Evolutionary conservation across 345 rosid species (phyloP).

Genomic region (Populus alba): DNA sequence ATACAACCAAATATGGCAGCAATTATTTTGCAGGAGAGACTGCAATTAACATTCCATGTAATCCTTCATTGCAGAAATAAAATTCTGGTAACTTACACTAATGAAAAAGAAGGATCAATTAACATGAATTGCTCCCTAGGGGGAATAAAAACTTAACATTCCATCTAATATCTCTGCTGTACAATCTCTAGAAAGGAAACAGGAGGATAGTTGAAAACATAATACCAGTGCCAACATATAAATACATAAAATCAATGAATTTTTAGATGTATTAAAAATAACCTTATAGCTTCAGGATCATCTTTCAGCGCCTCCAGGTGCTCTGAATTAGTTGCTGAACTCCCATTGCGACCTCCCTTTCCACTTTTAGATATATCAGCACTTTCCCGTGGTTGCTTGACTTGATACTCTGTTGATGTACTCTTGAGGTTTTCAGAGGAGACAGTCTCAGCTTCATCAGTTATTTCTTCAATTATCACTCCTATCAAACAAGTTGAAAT

Average conservation of each 20-base stretch:
- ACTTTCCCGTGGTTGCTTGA: constrained; percentile 29
- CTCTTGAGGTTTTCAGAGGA: constrained; percentile 39
- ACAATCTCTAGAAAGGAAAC: background rate
- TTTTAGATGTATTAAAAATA: background rate
- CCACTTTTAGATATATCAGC: constrained; percentile 16
- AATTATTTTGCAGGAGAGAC: background rate
- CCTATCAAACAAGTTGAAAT: constrained; percentile 34
- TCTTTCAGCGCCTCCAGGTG: constrained; percentile 56
- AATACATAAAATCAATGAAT: background rate
- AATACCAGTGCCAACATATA: background rate
- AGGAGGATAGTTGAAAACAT: background rate
- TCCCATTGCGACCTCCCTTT: constrained; percentile 14
- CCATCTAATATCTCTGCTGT: background rate
- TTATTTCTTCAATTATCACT: constrained; percentile 70
- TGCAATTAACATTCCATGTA: background rate
- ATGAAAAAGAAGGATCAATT: background rate
- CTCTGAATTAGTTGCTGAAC: constrained; percentile 43
- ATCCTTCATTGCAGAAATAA: background rate
- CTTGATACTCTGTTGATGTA: constrained; percentile 26
- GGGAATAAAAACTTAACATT: background rate
- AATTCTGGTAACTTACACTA: background rate
- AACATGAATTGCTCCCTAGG: background rate
- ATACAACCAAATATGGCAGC: background rate
- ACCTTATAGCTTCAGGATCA: constrained; percentile 86
- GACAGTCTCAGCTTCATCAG: constrained; percentile 46